Base-by-base conservation (phyloP, 179 eudicot genomes). In the Silene coronaria region DNA sequence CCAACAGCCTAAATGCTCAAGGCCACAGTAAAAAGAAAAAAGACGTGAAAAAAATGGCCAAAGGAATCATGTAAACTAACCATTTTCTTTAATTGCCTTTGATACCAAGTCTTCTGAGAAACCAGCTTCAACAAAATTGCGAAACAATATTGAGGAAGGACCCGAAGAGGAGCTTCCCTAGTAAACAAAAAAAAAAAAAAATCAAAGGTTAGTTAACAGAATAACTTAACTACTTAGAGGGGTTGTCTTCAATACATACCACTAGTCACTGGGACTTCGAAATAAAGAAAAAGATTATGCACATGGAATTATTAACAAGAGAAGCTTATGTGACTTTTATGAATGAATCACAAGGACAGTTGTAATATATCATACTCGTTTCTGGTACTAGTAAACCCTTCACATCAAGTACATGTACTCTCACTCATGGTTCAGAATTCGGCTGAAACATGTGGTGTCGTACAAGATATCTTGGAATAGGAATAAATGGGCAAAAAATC, bases 151-250 rank as follows among this genome's bases (percentile, higher is more conserved):
- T 19, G 80, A 78, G 48, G 89, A 84, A 28, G 88, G 81, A 81
- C 88, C 87, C 21, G 82, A 71, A 48, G 88, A 87, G 74, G 93
- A 84, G 81, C 91, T 86, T 71, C 80, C 89, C 96, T 90, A 26
- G 8, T 28, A 66, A 19, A 74, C 57, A 55, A 61, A 13, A 19
- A 60, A 34, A 34, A 34, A n/a, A n/a, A 8, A 42, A 60, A 80
- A 63, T 7, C 7, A 1, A 64, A 78, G 19, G 46, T 77, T 70
- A 77, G 53, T 63, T 4, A 21, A 51, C 66, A 53, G 24, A 70
- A 59, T 6, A 21, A 6, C 13, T 45, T 42, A 28, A 48, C 34
- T 51, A n/a, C n/a, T 30, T 3, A 30, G 17, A 65, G 14, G 14
- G 16, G 36, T 30, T 30, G n/a, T 32, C 66, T 27, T 55, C 27